phyloP scores from a whole-genome alignment of 2,329 filamentous ascomycete species.

The Ophiostoma fasciatum region DNA sequence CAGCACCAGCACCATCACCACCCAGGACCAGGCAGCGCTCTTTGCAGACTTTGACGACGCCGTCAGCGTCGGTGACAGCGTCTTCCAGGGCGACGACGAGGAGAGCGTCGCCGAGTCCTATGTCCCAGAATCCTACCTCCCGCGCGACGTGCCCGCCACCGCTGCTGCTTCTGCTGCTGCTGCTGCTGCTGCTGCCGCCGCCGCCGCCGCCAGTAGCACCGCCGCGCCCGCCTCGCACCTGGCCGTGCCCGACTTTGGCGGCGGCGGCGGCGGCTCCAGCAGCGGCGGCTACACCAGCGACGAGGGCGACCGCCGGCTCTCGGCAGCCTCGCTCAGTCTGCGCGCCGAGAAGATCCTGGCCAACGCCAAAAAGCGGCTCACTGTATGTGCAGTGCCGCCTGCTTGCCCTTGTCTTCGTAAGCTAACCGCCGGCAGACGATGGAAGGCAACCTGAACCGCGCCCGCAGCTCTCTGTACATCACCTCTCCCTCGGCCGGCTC shows the following conservation, averaged over 20 bases:
- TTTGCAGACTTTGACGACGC: constrained; percentile 49
- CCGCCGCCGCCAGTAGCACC: constrained; percentile 11
- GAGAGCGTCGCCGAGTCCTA: constrained; percentile 48
- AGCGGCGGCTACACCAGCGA: constrained; percentile 31
- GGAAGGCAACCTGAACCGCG: constrained; percentile 79
- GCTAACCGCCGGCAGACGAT: too few relatives aligned
- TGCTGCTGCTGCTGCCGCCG: too few relatives aligned
- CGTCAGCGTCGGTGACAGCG: constrained; percentile 47
- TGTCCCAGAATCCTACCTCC: constrained; percentile 27
- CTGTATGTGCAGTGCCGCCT: too few relatives aligned
- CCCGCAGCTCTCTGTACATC: constrained; percentile 51
- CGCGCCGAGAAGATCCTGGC: constrained; percentile 82
- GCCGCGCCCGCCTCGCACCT: constrained; percentile 1
- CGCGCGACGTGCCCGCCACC: constrained; percentile 15
- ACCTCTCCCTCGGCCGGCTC: constrained; percentile 50
- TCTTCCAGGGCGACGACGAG: constrained; percentile 53
- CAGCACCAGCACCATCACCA: constrained; percentile 46
- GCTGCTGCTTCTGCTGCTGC: too few relatives aligned
- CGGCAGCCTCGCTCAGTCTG: constrained; percentile 51
- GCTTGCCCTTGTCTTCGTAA: too few relatives aligned
- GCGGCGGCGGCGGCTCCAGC: constrained; percentile 6
- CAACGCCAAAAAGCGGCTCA: constrained; percentile 79
- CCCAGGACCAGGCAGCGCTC: constrained; percentile 29
- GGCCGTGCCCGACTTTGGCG: constrained; percentile 13
- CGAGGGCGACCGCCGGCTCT: constrained; percentile 10